Base-by-base conservation (phyloP, 2,329 filamentous ascomycete species). In the Fusarium humuli region DNA sequence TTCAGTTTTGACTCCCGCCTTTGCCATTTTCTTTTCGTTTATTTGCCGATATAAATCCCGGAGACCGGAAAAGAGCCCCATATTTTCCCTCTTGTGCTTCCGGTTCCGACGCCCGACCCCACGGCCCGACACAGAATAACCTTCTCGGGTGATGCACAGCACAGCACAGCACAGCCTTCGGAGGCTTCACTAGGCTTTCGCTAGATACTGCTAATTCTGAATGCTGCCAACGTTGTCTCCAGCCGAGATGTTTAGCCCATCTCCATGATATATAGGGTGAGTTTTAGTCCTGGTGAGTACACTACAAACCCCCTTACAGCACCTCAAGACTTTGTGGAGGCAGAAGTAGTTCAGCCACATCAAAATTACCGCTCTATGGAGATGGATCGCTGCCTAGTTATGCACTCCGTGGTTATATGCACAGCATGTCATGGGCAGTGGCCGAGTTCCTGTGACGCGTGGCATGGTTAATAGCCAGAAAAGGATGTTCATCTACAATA, bases 91-190 rank as follows among this genome's bases (percentile, higher is more conserved):
- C 25, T 52, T 7, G 13, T 6, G 20, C 9, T 56, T 46, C 59
- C 61, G 50, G 40, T 27, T n/a, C 44, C 23, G 30, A 49, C n/a
- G 52, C 29, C 30, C 22, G 29, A 34, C 29, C 52, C 32, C 32
- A 25, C 48, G 37, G 55, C n/a, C 62, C 22, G 62, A 66, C 45
- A 54, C 37, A 22, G 47, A 42, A 22, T 45, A 45, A 50, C 52
- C 40, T 37, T 59, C 25, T 20, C 29, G 32, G 32, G 46, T 56
- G 49, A 22, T 57, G 53, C 20, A 49, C 23, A 25, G 52, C 22
- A 22, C 22, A 25, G 52, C 22, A 22, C 22, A 22, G 4, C 22
- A 46, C 20, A 37, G 53, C 32, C 30, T 40, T 34, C 25, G 42
- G 29, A 11, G 22, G 22, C 18, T 59, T 41, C 23, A 46, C 53